Base-by-base conservation (phyloP, 257 asterid genomes). In the Agastache rugosa region DNA sequence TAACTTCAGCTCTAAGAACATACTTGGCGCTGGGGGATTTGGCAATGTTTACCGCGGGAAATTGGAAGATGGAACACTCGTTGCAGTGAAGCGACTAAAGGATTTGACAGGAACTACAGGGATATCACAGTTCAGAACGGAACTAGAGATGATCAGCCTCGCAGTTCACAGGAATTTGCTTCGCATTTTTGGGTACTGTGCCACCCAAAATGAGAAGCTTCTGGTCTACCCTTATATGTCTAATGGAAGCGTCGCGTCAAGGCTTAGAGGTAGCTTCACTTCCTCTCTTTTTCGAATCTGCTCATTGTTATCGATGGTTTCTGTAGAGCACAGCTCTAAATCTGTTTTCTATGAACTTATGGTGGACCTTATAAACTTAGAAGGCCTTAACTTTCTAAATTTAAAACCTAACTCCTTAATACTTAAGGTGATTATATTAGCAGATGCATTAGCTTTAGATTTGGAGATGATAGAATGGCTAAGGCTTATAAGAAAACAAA, bases 21-120 rank as follows among this genome's bases (percentile, higher is more conserved):
- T 91, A 60, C 98, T 93, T 74, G 97, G 98, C 34, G 76, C 93
- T 0, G 97, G 98, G 27, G 98, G 98, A 27, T 93, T 93, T 67
- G 97, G 98, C 37, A 91, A 93, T 63, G 98, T 93, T 19, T 93
- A 93, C 45, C 76, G 82, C 23, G 97, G 98, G 25, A 88, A 87
- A 78, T 35, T 90, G 47, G 91, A 81, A 64, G 87, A 86, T 8
- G 94, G 96, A 8, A 84, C 87, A 1, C 16, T 91, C 34, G 88
- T 91, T 15, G 98, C 98, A 0, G 98, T 93, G 54, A 93, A 93
- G 35, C 90, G 98, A 5, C 84, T 93, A 9, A 93, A 93, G 79
- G 98, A 93, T 64, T 75, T 88, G 39, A 80, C 90, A 0, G 98
- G 97, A 69, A 84, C 93, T 7, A 86, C 98, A 0, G 98, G 98